These are phyloP conservation scores for Quercus mongolica DNA, from an alignment of 306 rosid species.

Conservation along the genomic window DNA sequence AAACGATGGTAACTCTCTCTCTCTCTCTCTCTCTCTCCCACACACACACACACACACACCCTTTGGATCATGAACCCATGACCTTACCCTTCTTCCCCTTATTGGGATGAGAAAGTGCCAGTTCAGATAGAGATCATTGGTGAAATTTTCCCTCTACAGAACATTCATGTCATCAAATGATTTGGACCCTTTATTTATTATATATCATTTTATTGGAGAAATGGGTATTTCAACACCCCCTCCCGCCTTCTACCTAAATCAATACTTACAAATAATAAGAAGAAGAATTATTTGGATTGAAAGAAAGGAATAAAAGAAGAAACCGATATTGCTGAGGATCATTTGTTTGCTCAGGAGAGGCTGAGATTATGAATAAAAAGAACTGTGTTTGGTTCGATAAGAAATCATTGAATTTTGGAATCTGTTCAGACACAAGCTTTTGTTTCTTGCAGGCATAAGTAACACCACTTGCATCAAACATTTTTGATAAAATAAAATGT, in stretches of 20 bases:
- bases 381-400: background rate
- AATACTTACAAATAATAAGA: background rate
- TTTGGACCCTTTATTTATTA: background rate
- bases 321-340: background rate
- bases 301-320: background rate
- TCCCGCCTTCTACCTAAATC: background rate
- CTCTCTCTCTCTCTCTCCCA: too few species aligned
- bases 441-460: background rate
- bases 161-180: background rate
- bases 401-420: background rate
- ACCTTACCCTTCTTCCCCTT: too few species aligned
- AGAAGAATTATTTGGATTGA: too few species aligned
- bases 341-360: too few species aligned
- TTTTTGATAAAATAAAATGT: background rate
- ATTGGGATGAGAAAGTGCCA: too few species aligned
- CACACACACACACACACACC: too few species aligned
- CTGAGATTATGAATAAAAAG: background rate
- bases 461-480: background rate
- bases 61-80: too few species aligned
- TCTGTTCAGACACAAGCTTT: background rate
- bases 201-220: background rate
- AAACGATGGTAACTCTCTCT: too few species aligned
- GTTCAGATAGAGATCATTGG: too few species aligned
- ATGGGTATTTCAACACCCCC: background rate
- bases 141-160: background rate